Percentiles rank a stretch among this genome's conserved stretches.
Evolutionary conservation across 1,284 basidiomycete species (phyloP).

Genomic region (Cutaneotrichosporon mucoides): DNA sequence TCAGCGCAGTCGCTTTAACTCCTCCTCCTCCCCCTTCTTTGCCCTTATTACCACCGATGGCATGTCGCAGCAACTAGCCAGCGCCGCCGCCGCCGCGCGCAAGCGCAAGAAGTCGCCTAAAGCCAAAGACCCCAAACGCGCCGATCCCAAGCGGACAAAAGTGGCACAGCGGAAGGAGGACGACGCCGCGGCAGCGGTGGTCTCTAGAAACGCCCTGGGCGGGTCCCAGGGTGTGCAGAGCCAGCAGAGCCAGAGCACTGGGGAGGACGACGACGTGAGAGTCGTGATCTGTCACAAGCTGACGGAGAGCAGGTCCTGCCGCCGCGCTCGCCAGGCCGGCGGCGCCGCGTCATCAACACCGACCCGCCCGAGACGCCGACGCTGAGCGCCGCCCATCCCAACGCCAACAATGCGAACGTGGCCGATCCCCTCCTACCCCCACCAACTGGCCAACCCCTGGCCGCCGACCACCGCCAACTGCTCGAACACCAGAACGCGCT

Average conservation of each 20-base stretch:
- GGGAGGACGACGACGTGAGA: background rate
- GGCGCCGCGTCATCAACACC: background rate
- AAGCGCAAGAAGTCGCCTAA: conserved; percentile 4
- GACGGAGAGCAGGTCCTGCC: background rate
- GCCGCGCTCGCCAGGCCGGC: background rate
- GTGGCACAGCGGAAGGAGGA: background rate
- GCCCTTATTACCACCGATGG: too few species aligned
- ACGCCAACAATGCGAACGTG: too few species aligned
- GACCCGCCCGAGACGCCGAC: background rate
- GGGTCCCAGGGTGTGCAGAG: background rate
- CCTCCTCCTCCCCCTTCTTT: too few species aligned
- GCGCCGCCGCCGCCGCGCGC: background rate
- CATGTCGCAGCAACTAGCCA: background rate
- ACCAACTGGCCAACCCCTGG: too few species aligned
- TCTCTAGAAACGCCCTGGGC: background rate
- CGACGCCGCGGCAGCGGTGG: background rate
- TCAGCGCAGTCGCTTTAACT: too few species aligned
- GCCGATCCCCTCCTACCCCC: too few species aligned
- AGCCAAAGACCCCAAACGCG: background rate
- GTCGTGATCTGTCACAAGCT: background rate
- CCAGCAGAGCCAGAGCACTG: background rate
- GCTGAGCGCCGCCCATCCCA: background rate
- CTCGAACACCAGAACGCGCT: background rate
- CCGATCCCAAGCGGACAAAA: background rate
- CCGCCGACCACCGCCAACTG: background rate